Percentiles rank a stretch among this genome's conserved stretches.
Conservation (phyloP, 345 rosid species). For the Eucalyptus tenuipes region DNA sequence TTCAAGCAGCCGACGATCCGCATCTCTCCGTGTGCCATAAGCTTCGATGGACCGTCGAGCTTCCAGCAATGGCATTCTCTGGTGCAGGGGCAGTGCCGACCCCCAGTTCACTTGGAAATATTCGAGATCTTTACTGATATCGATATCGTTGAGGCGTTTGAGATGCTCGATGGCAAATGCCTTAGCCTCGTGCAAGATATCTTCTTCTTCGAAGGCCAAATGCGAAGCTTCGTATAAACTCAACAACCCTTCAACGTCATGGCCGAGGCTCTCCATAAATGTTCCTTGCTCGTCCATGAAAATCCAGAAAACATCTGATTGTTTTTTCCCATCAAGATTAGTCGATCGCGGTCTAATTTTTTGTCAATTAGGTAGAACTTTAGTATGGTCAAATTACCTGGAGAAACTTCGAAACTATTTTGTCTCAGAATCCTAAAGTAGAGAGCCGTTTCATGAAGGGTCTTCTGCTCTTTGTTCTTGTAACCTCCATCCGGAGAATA, state of each 20-base stretch:
- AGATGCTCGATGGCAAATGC: constrained; percentile 1
- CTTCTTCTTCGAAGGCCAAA: constrained; percentile 21
- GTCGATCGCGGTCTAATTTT: background rate
- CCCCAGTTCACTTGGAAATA: constrained; percentile 2
- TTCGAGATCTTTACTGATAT: background rate
- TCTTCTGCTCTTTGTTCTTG: background rate
- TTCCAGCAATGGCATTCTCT: constrained; percentile 10
- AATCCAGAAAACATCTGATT: constrained; percentile 10
- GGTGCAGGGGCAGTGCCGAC: constrained; percentile 17
- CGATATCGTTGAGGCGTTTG: background rate
- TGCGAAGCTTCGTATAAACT: constrained; percentile 32
- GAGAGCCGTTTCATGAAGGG: constrained; percentile 17
- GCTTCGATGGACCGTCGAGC: constrained; percentile 19
- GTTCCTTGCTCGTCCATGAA: constrained; percentile 9
- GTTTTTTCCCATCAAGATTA: background rate
- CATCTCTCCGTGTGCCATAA: background rate
- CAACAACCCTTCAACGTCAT: constrained; percentile 14
- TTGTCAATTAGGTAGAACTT: background rate
- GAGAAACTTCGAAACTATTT: constrained; percentile 18
- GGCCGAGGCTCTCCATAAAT: background rate
- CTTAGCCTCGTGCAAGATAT: constrained; percentile 2
- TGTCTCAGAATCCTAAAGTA: constrained; percentile 30
- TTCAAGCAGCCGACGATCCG: constrained; percentile 3
- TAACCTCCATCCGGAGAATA: background rate
- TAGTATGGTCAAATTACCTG: constrained; percentile 5